Percentiles rank a stretch among this genome's conserved stretches.
Conservation (phyloP, 495 filamentous ascomycete species). For the Apodospora peruviana region DNA sequence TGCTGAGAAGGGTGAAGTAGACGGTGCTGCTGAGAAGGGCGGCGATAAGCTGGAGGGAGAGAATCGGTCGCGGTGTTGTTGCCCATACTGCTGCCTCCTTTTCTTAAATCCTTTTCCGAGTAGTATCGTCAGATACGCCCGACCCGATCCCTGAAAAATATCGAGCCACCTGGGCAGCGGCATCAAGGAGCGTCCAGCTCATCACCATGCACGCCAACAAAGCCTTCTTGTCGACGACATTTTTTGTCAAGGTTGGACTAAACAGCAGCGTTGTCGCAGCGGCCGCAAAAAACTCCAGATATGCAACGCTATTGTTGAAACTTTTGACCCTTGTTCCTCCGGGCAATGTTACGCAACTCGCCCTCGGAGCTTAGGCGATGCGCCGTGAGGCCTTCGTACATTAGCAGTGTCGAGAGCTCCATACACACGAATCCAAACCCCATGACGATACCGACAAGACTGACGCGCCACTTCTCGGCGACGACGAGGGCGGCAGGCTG, state of each 20-base stretch:
- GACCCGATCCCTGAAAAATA: slow-evolving; percentile 1
- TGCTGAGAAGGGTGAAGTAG: slow-evolving; percentile 3
- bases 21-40: background rate
- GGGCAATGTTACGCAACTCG: slow-evolving; percentile 13
- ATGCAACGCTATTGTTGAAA: slow-evolving; percentile 4
- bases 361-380: slow-evolving; percentile 3
- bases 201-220: slow-evolving; percentile 12
- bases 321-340: background rate
- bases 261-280: slow-evolving; percentile 2
- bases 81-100: background rate
- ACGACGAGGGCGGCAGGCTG: slow-evolving; percentile 9
- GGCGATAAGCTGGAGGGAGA: slow-evolving; percentile 9
- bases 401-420: slow-evolving; percentile 10
- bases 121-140: background rate
- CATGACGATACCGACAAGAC: slow-evolving; percentile 9
- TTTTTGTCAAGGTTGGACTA: slow-evolving; percentile 8
- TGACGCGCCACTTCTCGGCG: slow-evolving; percentile 13
- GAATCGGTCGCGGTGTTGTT: background rate
- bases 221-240: slow-evolving; percentile 5
- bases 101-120: background rate
- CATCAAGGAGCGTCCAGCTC: slow-evolving; percentile 11
- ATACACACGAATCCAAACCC: slow-evolving; percentile 10
- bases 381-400: slow-evolving; percentile 6
- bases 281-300: slow-evolving; percentile 10
- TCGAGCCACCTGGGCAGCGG: slow-evolving; percentile 5